Percentiles rank a stretch among this genome's conserved stretches.
Evolutionary conservation across 2,329 filamentous ascomycete genomes (phyloP).

Genomic region (Leptographium flavum): DNA sequence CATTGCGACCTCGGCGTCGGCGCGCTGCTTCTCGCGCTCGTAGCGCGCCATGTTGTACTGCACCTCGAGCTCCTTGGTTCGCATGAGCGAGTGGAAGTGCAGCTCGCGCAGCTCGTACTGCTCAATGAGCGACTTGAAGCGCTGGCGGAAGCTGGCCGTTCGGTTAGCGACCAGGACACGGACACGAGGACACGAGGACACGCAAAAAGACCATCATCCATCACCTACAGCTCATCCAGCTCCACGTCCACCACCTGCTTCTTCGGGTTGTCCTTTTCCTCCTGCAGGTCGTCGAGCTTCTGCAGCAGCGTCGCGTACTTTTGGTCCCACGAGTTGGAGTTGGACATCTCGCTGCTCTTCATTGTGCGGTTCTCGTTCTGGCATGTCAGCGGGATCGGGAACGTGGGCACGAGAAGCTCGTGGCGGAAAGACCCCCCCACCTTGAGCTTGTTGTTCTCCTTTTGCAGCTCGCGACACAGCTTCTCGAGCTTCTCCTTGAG

Average conservation of each 20-base stretch:
- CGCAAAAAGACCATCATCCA: not conserved
- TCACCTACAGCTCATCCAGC: conserved; percentile 67
- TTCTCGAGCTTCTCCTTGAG: conserved; percentile 97
- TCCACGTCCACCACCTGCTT: conserved; percentile 74
- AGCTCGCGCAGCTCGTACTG: conserved; percentile 93
- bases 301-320: conserved; percentile 67
- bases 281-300: conserved; percentile 78
- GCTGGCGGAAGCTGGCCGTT: conserved; percentile 52
- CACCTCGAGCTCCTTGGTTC: conserved; percentile 90
- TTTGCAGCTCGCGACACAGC: conserved; percentile 81
- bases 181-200: conserved; percentile 4
- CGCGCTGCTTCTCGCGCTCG: conserved; percentile 78
- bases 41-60: conserved; percentile 80
- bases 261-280: conserved; percentile 70
- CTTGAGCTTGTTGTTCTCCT: conserved; percentile 98
- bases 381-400: not conserved
- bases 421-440: too few relatives aligned
- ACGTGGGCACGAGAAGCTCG: conserved; percentile 1
- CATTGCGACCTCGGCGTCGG: conserved; percentile 66
- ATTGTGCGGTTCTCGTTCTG: conserved; percentile 88
- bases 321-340: conserved; percentile 70
- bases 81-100: conserved; percentile 82
- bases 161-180: conserved; percentile 21
- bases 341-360: conserved; percentile 71
- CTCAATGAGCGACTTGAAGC: conserved; percentile 91